A percentile compares a stretch with the other conserved stretches of the same genome.
These are phyloP conservation scores for Sarocladium kiliense DNA, from an alignment of 2,329 filamentous ascomycete species.

Conservation along the genomic window DNA sequence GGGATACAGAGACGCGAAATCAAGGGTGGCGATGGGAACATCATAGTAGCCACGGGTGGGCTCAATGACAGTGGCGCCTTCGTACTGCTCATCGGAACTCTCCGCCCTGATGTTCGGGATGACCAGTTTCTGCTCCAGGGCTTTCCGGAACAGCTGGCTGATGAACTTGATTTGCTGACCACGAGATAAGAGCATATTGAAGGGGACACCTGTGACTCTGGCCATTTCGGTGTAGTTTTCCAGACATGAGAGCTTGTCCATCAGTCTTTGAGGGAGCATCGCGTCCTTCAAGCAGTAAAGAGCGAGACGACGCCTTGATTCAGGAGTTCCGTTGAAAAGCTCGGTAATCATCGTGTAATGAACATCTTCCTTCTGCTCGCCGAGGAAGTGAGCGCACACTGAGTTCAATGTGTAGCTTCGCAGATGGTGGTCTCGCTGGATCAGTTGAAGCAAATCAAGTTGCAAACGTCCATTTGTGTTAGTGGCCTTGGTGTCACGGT, in stretches of 20 bases:
- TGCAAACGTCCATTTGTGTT: conserved; percentile 94
- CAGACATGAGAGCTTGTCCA: conserved; percentile 98
- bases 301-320: conserved; percentile 83
- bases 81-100: conserved; percentile 79
- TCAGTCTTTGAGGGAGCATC: conserved; percentile 85
- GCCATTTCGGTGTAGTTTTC: conserved; percentile 99
- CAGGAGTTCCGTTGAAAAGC: conserved; percentile 90
- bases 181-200: conserved; percentile 86
- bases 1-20: conserved; percentile 97
- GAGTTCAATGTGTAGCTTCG: conserved; percentile 97
- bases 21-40: conserved; percentile 89
- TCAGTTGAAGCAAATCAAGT: conserved; percentile 86
- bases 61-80: conserved; percentile 97
- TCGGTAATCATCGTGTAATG: conserved; percentile 99
- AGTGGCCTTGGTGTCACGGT: conserved; percentile 86
- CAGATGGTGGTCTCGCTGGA: conserved; percentile 91
- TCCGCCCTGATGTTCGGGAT: conserved; percentile 80
- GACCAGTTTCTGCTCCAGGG: conserved; percentile 85
- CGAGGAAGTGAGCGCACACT: conserved; percentile 88
- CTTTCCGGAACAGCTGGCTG: conserved; percentile 94
- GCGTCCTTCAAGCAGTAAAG: conserved; percentile 98
- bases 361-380: conserved; percentile 97
- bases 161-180: conserved; percentile 98
- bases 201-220: conserved; percentile 96
- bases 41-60: conserved; percentile 90